Evolutionary conservation across 129 eudicot genomes (phyloP), one percentile per base, ranked within the genome.

Genomic region (Helianthus tuberosus): DNA sequence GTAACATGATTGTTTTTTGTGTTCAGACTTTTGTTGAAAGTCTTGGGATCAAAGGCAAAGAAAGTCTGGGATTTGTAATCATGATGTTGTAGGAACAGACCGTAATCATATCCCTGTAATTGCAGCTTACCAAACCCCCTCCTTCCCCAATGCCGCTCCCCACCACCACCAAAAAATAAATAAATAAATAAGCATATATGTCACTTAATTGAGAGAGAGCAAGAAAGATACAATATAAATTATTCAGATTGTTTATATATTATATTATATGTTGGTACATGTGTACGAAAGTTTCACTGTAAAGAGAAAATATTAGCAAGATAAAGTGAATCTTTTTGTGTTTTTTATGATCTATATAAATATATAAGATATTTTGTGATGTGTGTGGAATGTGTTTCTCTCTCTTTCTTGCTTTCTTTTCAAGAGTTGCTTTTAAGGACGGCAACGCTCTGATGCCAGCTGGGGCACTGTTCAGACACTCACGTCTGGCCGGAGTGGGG

Each of bases 31-130:
- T 84, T 77, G 53, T 61, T 43, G 69, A 84, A 87, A 87, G 84
- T 79, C 89, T 87, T 87, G 89, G 89, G 89, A 87, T 87, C 77
- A 83, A 87, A 82, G 89, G 89, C 85, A 84, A 78, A 62, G 64
- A 84, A 78, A 67, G 54, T 65, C 62, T 50, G 65, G 39, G 57
- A 63, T 60, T 13, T 61, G 50, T 69, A n/a, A 69, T 75, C 76
- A 87, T 87, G 81, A 84, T 87, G 73, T 43, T 75, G 46, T 58
- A 60, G 71, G 47, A 73, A 60, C 69, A 35, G 69, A 64, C 60
- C 64, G 32, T 84, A 84, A 82, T 87, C 89, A 87, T 84, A 84
- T 60, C 55, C 84, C 85, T 81, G 89, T 87, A 75, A 87, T 87
- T 84, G 85, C 86, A 84, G 36, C 77, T 73, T 73, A 61, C 27